Base-by-base conservation (phyloP, 768 basidiomycete genomes). In the Inosperma sp. region DNA sequence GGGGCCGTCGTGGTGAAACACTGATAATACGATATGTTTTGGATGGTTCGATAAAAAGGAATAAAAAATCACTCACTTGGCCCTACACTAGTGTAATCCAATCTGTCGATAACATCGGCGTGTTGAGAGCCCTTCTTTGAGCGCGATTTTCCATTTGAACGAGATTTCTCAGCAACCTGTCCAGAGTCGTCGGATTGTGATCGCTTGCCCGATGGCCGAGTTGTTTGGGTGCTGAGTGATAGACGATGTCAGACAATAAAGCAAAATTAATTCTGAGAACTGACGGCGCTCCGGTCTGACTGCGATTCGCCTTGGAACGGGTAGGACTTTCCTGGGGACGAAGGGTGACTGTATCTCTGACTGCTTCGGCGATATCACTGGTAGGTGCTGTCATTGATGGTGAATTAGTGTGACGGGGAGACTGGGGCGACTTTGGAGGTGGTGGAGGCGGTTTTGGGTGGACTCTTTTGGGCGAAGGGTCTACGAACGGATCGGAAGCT, bases 1-100 rank as follows among this genome's bases (percentile, higher is more conserved):
- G 10, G 90, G 91, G 25, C 90, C 90, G 61, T 93, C 91, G 61
- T 93, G 90, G 62, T 93, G 90, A 70, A 93, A 88, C 82, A 88
- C 90, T 93, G 21, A 35, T 30, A 35, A 54, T 34, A 39, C 52
- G 41, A 43, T 44, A 65, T 59, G 48, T 58, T 60, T 59, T 44
- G 49, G 48, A 57, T 47, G 48, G 52, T 27, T 29, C 41, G 60
- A 48, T 42, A 23, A 41, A 21, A 29, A 49, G 45, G 14, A 33
- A 22, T 23, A 25, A 56, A 47, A 21, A 42, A 34, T 21, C 27
- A 56, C 88, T 56, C 62, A 91, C 90, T 88, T 50, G 86, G 81
- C 7, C 88, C 89, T 34, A 90, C 86, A 60, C 90, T 85, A 14
- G 86, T 86, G 53, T 81, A 87, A 70, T 93, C 90, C 52, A 93